These are phyloP conservation scores for Tetradesmus obliquus DNA, from an alignment of 139 green algal species.

Conservation along the genomic window DNA sequence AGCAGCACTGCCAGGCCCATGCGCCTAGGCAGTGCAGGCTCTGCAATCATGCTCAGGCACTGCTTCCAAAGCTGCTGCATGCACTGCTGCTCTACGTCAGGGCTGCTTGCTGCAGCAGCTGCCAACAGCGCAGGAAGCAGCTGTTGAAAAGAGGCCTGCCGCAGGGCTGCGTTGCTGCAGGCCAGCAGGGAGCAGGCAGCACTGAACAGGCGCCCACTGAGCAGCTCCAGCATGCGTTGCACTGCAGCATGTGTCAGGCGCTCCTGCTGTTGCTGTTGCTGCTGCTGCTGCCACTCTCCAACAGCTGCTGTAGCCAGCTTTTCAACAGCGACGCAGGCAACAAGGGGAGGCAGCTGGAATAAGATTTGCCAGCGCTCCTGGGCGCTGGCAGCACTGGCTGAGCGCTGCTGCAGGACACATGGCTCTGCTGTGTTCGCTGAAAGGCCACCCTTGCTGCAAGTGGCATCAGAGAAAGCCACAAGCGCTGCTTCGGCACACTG, in stretches of 20 bases:
- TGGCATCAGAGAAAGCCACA: background rate
- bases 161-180: background rate
- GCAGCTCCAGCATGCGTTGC: background rate
- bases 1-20: conserved; percentile 42
- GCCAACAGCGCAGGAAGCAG: conserved; percentile 35
- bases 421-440: background rate
- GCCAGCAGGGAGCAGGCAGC: background rate
- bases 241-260: background rate
- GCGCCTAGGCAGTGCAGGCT: background rate
- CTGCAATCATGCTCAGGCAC: conserved; percentile 18
- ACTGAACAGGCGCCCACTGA: conserved; percentile 1
- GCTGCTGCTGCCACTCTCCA: background rate
- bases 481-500: conserved; percentile 23
- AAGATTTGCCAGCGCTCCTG: background rate
- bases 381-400: background rate
- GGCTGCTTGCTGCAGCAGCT: background rate
- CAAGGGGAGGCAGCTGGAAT: background rate
- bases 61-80: conserved; percentile 40
- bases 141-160: conserved; percentile 25
- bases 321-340: background rate
- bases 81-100: background rate
- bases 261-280: background rate
- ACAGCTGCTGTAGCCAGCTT: background rate
- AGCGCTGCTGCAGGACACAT: background rate
- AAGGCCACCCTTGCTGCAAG: background rate